Evolutionary conservation across 2,329 filamentous ascomycete genomes (phyloP).

Genomic region (Alternaria novae-zelandiae): DNA sequence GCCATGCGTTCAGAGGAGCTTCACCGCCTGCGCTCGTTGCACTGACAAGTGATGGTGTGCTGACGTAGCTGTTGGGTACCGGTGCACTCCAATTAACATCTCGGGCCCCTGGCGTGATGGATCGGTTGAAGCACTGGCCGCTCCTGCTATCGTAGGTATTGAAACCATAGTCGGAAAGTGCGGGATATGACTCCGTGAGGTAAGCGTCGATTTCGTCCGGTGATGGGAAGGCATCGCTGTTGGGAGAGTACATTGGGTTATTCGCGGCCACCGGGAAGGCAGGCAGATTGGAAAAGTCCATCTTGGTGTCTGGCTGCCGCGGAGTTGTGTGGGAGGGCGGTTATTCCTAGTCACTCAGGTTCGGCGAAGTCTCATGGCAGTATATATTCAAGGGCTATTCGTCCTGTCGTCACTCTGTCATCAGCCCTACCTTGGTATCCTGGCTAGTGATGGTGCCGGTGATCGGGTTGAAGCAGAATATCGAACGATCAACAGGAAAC

Average conservation of each 20-base stretch:
- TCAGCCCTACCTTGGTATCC: constrained; percentile 6
- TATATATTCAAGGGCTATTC: constrained; percentile 1
- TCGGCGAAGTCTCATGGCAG: neutral
- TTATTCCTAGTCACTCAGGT: neutral
- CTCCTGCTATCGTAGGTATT: neutral
- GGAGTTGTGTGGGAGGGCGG: neutral
- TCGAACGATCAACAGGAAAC: constrained; percentile 7
- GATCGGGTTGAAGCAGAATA: constrained; percentile 2
- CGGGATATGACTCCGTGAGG: constrained; percentile 5
- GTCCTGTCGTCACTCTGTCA: constrained; percentile 4
- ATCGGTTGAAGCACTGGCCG: constrained; percentile 1
- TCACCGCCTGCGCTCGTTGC: neutral
- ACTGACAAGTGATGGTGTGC: neutral
- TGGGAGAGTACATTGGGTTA: constrained; percentile 7
- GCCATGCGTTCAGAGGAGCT: constrained; percentile 4
- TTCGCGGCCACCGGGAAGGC: neutral
- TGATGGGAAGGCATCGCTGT: constrained; percentile 10
- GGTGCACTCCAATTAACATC: constrained; percentile 5
- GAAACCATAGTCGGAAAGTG: constrained; percentile 3
- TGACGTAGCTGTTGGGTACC: constrained; percentile 4
- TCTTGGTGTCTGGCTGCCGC: neutral
- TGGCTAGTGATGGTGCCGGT: neutral
- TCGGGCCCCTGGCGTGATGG: neutral
- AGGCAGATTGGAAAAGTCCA: constrained; percentile 6
- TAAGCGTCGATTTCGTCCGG: constrained; percentile 7